Conservation (phyloP, 2,329 filamentous ascomycete genomes). For the Myotisia sp. region DNA sequence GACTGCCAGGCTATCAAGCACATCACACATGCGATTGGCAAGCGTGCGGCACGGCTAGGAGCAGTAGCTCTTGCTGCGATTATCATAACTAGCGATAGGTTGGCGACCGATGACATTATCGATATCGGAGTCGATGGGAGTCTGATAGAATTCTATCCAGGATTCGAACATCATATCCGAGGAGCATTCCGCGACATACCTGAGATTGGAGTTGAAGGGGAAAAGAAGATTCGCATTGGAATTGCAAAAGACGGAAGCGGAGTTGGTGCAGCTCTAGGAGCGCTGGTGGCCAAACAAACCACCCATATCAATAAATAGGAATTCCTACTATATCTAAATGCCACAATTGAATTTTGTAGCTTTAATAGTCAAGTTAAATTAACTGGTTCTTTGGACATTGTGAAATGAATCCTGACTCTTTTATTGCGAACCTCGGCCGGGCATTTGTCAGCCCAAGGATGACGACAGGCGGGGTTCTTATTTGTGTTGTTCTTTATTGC, state of each 20-base stretch:
- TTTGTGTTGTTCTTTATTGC: too few relatives aligned
- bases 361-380: too few relatives aligned
- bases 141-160: conserved; percentile 89
- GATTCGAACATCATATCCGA: conserved; percentile 76
- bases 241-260: conserved; percentile 95
- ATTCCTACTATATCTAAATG: too few relatives aligned
- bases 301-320: background rate
- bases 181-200: conserved; percentile 65
- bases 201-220: conserved; percentile 61
- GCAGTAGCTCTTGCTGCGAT: conserved; percentile 79
- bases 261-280: conserved; percentile 90
- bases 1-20: conserved; percentile 81
- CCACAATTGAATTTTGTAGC: too few relatives aligned
- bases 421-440: too few relatives aligned
- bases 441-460: too few relatives aligned
- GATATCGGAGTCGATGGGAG: conserved; percentile 93
- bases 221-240: conserved; percentile 79
- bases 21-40: conserved; percentile 69
- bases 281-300: conserved; percentile 62
- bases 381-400: too few relatives aligned
- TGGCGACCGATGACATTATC: conserved; percentile 54
- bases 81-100: conserved; percentile 62
- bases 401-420: too few relatives aligned
- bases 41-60: conserved; percentile 72
- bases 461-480: too few relatives aligned